A percentile compares a stretch with the other conserved stretches of the same genome.
phyloP scores from a whole-genome alignment of 345 rosid genomes.

The Eucalyptus coolabah region DNA sequence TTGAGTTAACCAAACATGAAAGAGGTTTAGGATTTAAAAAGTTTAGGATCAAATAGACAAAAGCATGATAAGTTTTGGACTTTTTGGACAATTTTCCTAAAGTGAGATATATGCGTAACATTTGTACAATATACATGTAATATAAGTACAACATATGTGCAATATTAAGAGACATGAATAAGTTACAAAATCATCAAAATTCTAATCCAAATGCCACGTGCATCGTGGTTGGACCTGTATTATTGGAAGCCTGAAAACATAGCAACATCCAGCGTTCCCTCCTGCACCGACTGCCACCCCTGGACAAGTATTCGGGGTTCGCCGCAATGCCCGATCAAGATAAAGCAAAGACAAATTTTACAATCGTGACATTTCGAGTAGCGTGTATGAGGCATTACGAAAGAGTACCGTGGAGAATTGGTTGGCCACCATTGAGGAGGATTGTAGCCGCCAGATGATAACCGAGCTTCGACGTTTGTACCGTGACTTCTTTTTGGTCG shows the following conservation, averaged over 20 bases:
- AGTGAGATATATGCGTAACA: no score
- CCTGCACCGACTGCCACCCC: background rate
- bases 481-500: background rate
- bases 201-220: background rate
- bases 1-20: no score
- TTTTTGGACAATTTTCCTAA: accelerated
- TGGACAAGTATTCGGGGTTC: background rate
- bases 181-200: no score
- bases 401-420: background rate
- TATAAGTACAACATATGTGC: no score
- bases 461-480: background rate
- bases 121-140: no score
- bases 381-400: background rate
- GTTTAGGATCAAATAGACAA: accelerated
- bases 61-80: accelerated
- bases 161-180: no score
- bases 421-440: background rate
- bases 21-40: no score
- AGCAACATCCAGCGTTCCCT: background rate
- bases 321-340: background rate
- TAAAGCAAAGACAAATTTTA: background rate
- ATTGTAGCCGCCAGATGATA: background rate
- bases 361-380: background rate
- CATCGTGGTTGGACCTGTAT: background rate
- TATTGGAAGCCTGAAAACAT: background rate